phyloP scores from a whole-genome alignment of 169 alveolate species.

The Cryptosporidium meleagridis region DNA sequence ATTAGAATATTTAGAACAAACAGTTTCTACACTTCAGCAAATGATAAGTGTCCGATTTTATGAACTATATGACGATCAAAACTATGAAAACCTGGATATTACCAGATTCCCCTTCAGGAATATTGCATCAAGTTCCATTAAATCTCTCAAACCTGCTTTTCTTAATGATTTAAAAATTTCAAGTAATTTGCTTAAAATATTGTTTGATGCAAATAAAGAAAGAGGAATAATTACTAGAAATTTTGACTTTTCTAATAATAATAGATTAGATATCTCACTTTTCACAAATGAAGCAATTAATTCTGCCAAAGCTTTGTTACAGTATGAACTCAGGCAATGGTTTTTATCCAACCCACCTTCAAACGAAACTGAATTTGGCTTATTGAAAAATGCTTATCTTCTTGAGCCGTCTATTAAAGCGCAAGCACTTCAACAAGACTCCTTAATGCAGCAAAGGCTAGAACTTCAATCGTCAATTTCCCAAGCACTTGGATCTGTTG shows the following conservation, averaged over 20 bases:
- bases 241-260: slow-evolving; percentile 18
- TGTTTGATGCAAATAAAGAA: slow-evolving; percentile 41
- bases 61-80: slow-evolving; percentile 22
- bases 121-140: background rate
- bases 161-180: slow-evolving; percentile 15
- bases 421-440: slow-evolving; percentile 49
- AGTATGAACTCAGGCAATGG: slow-evolving; percentile 57
- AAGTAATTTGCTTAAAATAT: background rate
- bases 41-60: slow-evolving; percentile 42
- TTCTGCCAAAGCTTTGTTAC: slow-evolving; percentile 14
- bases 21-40: slow-evolving; percentile 36
- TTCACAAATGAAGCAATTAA: slow-evolving; percentile 29
- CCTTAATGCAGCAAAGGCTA: slow-evolving; percentile 53
- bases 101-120: background rate
- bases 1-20: slow-evolving; percentile 6
- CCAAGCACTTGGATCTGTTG: slow-evolving; percentile 38
- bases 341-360: slow-evolving; percentile 25
- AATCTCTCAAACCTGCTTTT: slow-evolving; percentile 34
- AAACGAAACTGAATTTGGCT: slow-evolving; percentile 38
- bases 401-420: slow-evolving; percentile 21
- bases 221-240: background rate
- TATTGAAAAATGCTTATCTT: slow-evolving; percentile 30
- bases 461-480: slow-evolving; percentile 46
- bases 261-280: slow-evolving; percentile 20
- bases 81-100: background rate